Conservation (phyloP, 2,329 filamentous ascomycete genomes). For the Xylariaceae sp. region DNA sequence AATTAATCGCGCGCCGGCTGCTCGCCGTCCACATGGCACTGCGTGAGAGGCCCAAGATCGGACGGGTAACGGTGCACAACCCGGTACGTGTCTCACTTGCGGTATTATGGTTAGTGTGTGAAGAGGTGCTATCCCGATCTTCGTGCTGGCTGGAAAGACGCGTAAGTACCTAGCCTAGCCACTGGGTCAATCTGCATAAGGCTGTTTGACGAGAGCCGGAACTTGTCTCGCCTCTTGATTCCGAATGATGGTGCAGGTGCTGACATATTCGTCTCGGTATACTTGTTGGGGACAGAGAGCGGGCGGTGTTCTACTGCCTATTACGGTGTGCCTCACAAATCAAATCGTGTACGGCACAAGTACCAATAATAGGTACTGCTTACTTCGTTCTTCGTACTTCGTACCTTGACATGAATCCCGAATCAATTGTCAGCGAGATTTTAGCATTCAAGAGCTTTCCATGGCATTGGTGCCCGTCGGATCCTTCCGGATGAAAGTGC, state of each 20-base stretch:
- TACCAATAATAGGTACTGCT: background rate
- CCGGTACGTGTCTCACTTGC: background rate
- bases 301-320: no score
- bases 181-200: constrained; percentile 8
- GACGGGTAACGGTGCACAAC: constrained; percentile 18
- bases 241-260: background rate
- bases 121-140: no score
- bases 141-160: no score
- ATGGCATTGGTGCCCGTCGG: constrained; percentile 1
- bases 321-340: background rate
- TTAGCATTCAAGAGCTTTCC: background rate
- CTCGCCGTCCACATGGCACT: constrained; percentile 32
- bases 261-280: no score
- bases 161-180: no score
- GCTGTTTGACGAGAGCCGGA: constrained; percentile 15
- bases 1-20: constrained; percentile 22
- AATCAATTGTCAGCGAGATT: background rate
- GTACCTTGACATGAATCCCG: background rate
- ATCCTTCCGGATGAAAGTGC: background rate
- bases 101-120: background rate
- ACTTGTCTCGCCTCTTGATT: constrained; percentile 19
- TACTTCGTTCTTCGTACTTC: no score
- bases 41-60: constrained; percentile 33
- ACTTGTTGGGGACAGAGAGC: no score
- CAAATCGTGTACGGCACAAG: no score